These are phyloP conservation scores for Chenopodium suecicum DNA, from an alignment of 148 eudicot genomes.

Conservation along the genomic window DNA sequence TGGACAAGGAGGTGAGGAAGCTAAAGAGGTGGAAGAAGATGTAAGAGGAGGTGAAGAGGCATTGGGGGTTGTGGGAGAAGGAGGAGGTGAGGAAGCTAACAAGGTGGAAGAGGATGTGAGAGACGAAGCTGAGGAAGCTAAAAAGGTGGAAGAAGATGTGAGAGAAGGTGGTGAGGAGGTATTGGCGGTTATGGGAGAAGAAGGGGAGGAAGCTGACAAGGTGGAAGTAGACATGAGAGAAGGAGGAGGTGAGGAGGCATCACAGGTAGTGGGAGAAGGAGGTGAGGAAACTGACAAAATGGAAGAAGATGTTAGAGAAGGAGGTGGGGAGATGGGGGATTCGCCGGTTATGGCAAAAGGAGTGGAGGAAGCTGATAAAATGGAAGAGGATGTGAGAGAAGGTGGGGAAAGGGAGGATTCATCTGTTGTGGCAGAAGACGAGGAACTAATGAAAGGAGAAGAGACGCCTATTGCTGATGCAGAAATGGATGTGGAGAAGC, in stretches of 20 bases:
- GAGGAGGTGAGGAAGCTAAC: constrained; percentile 3
- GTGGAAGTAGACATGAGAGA: constrained; percentile 6
- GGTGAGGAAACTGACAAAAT: no score
- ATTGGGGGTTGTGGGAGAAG: constrained; percentile 2
- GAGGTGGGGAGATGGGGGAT: no score
- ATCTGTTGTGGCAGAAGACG: constrained; percentile 15
- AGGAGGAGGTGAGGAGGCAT: constrained; percentile 29
- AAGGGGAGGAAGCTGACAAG: not conserved
- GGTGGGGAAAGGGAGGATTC: constrained; percentile 29
- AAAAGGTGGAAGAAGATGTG: constrained; percentile 7
- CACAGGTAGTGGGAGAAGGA: not conserved
- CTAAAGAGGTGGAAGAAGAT: not conserved
- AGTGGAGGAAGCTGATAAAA: not conserved
- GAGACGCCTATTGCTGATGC: constrained; percentile 30
- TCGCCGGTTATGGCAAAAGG: no score
- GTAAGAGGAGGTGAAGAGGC: constrained; percentile 30
- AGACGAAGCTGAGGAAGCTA: not conserved
- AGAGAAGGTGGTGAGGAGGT: constrained; percentile 31
- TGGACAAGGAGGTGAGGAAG: not conserved
- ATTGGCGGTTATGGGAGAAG: constrained; percentile 10
- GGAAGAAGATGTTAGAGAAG: no score
- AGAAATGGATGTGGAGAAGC: constrained; percentile 30
- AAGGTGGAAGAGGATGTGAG: constrained; percentile 11
- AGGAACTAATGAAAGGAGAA: constrained; percentile 28
- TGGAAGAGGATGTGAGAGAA: constrained; percentile 14